Evolutionary conservation across 164 flowering plant species (phyloP).

Genomic region (Vitis rotundifolia): DNA sequence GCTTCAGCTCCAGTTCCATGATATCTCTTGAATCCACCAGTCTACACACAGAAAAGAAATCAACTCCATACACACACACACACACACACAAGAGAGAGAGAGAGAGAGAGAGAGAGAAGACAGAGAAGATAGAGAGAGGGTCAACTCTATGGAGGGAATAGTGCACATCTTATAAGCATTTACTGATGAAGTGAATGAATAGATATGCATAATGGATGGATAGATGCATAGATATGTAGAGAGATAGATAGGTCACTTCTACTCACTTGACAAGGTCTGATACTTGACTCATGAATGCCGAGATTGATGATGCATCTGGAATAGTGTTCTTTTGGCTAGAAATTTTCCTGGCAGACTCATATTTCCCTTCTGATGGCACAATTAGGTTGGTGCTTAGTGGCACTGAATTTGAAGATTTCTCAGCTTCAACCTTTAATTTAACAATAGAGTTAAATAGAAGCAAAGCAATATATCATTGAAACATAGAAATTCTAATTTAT

Average conservation of each 20-base stretch:
- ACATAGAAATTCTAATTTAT: not conserved
- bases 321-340: not conserved
- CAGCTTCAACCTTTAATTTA: constrained; percentile 36
- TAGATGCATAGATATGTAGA: not conserved
- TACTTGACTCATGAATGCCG: constrained; percentile 62
- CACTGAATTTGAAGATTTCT: constrained; percentile 42
- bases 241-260: not conserved
- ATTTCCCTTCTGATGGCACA: constrained; percentile 20
- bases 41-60: constrained; percentile 10
- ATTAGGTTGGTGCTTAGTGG: constrained; percentile 14
- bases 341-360: constrained; percentile 16
- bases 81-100: no score
- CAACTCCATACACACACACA: no score
- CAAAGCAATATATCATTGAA: no score
- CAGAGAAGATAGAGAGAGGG: no score
- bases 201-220: no score
- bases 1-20: constrained; percentile 67
- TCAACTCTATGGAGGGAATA: no score
- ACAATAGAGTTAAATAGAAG: constrained; percentile 5
- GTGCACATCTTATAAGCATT: no score
- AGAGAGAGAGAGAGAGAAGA: no score
- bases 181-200: no score
- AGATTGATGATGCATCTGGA: constrained; percentile 40
- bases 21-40: constrained; percentile 67
- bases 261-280: constrained; percentile 65